Conservation (phyloP, 1,284 basidiomycete species). For the Microbotryum intermedium region DNA sequence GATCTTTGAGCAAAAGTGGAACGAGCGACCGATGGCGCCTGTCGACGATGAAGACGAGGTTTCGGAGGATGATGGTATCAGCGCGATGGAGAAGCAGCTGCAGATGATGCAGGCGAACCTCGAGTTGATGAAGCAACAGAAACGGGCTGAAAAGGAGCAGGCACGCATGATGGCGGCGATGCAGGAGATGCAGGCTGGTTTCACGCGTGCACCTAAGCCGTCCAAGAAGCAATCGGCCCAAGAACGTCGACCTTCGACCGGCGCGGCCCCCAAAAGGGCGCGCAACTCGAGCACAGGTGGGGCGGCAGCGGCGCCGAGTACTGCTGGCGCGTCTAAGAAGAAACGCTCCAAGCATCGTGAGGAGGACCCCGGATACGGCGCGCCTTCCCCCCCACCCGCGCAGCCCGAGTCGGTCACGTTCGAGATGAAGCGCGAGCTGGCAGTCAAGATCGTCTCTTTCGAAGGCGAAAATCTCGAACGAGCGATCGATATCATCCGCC, state of each 20-base stretch:
- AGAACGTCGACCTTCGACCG: conserved; percentile 5
- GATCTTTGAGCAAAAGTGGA: conserved; percentile 87
- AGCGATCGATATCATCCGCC: conserved; percentile 70
- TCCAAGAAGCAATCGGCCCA: conserved; percentile 8
- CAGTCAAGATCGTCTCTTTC: conserved; percentile 63
- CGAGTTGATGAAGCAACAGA: conserved; percentile 28
- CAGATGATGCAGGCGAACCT: conserved; percentile 29
- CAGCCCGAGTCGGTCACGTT: conserved; percentile 69
- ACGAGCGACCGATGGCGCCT: conserved; percentile 38
- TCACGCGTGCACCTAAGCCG: neutral
- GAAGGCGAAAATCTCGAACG: conserved; percentile 40
- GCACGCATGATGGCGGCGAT: conserved; percentile 4
- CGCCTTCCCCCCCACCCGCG: neutral
- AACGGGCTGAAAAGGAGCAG: conserved; percentile 22
- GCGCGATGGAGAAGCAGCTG: conserved; percentile 33
- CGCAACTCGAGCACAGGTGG: neutral
- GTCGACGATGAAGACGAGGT: conserved; percentile 21
- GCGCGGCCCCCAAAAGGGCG: conserved; percentile 1
- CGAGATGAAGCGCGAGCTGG: conserved; percentile 92
- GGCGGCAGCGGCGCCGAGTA: neutral
- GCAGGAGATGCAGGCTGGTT: conserved; percentile 1
- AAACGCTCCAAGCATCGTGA: neutral
- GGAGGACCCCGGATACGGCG: neutral
- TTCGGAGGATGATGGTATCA: conserved; percentile 30
- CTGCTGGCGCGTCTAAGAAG: conserved; percentile 9